A percentile compares a stretch with the other conserved stretches of the same genome.
Conservation (phyloP, 2,329 filamentous ascomycete genomes). For the Penicillium crustosum region DNA sequence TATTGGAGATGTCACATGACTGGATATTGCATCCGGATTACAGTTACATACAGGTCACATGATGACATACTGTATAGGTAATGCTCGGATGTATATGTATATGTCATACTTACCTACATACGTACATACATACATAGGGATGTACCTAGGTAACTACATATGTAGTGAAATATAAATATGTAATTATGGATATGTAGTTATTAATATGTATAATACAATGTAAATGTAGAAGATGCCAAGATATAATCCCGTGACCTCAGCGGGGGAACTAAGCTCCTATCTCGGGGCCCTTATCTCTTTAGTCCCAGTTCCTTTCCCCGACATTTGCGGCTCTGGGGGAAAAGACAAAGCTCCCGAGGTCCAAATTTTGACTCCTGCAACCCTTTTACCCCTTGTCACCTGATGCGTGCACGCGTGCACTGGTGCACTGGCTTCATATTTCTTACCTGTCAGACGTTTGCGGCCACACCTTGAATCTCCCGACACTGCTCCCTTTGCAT, state of each 20-base stretch:
- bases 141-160: too few species aligned
- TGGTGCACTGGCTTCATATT: conserved; percentile 2
- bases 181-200: too few species aligned
- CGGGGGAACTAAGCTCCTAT: background rate
- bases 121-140: too few species aligned
- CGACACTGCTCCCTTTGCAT: conserved; percentile 7
- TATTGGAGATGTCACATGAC: background rate
- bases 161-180: too few species aligned
- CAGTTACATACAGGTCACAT: background rate
- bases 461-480: conserved; percentile 3
- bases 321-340: conserved; percentile 13
- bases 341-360: conserved; percentile 6
- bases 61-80: background rate
- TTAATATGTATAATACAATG: too few species aligned
- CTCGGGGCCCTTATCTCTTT: conserved; percentile 9
- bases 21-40: background rate
- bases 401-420: too few species aligned
- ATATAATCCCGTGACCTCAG: conserved; percentile 3
- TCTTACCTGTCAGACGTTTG: conserved; percentile 7
- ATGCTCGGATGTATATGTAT: too few species aligned
- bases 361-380: conserved; percentile 8
- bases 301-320: conserved; percentile 2
- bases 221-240: background rate
- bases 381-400: conserved; percentile 8
- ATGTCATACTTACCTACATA: too few species aligned